Conservation (phyloP, 352 stramenopile genomes). For the Globisporangium nagaii region DNA sequence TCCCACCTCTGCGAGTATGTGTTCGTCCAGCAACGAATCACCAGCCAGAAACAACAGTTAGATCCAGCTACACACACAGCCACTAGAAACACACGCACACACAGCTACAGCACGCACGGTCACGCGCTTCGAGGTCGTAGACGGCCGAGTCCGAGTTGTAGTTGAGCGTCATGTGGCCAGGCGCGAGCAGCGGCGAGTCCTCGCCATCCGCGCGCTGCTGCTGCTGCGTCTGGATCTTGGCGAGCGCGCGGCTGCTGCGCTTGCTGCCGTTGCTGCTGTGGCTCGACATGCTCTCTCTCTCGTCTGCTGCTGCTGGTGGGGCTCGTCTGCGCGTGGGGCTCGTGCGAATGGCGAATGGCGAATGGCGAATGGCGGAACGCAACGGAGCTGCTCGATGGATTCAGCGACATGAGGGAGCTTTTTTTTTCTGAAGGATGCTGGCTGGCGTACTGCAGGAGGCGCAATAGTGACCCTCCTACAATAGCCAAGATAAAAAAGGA, state of each 20-base stretch:
- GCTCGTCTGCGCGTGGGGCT: not conserved
- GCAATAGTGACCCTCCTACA: not conserved
- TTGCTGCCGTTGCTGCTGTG: not conserved
- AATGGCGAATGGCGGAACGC: not conserved
- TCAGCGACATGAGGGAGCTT: not conserved
- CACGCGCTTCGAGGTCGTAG: slow-evolving; percentile 42
- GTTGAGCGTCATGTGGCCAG: slow-evolving; percentile 50
- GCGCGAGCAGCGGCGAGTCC: slow-evolving; percentile 44
- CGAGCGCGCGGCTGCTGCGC: slow-evolving; percentile 1
- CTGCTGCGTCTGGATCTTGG: slow-evolving; percentile 20
- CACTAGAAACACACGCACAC: not conserved
- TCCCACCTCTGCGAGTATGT: slow-evolving; percentile 9
- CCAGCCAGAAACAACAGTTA: not conserved
- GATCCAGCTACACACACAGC: not conserved
- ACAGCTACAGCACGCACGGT: slow-evolving; percentile 9
- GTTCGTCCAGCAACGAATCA: no score
- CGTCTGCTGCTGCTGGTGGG: not conserved
- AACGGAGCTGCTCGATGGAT: no score
- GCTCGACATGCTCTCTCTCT: slow-evolving; percentile 1
- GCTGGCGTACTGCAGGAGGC: not conserved
- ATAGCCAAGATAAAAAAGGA: no score
- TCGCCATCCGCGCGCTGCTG: slow-evolving; percentile 16
- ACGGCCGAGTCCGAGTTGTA: slow-evolving; percentile 86
- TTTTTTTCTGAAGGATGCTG: not conserved
- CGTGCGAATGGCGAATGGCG: not conserved